Evolutionary conservation across 768 basidiomycete genomes (phyloP).

Genomic region (Pisolithus microcarpus): DNA sequence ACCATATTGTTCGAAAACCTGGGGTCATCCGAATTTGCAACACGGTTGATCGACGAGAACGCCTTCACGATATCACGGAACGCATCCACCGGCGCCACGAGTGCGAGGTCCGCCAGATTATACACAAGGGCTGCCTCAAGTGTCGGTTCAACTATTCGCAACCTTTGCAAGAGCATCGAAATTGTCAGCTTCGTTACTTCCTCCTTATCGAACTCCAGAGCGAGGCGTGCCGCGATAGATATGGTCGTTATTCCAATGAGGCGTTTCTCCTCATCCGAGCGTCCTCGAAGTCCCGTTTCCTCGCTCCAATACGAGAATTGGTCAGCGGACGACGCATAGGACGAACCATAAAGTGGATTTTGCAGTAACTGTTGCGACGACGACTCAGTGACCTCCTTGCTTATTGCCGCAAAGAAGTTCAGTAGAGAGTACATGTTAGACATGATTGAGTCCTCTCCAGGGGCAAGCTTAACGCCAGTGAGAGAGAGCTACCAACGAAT

Average conservation of each 20-base stretch:
- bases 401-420: constrained; percentile 82
- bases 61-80: constrained; percentile 80
- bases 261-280: constrained; percentile 78
- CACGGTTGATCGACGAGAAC: constrained; percentile 79
- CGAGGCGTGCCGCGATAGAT: constrained; percentile 80
- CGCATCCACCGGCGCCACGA: constrained; percentile 66
- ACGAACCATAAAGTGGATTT: constrained; percentile 33
- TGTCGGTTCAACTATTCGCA: constrained; percentile 76
- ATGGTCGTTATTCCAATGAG: constrained; percentile 87
- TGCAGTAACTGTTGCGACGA: constrained; percentile 38
- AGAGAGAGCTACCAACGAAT: constrained; percentile 1
- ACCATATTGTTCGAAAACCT: constrained; percentile 88
- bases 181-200: constrained; percentile 87
- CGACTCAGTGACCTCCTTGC: constrained; percentile 62
- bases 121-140: constrained; percentile 90
- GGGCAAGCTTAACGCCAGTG: constrained; percentile 50
- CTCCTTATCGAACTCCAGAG: constrained; percentile 79
- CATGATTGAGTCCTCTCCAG: constrained; percentile 83
- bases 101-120: constrained; percentile 84
- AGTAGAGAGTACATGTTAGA: constrained; percentile 96
- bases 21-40: constrained; percentile 84
- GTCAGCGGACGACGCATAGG: constrained; percentile 32
- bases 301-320: constrained; percentile 47
- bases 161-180: constrained; percentile 86
- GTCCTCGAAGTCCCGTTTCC: constrained; percentile 56